Evolutionary conservation across 371 early-diverging fungal species (phyloP).

Genomic region (Mortierella sp.): DNA sequence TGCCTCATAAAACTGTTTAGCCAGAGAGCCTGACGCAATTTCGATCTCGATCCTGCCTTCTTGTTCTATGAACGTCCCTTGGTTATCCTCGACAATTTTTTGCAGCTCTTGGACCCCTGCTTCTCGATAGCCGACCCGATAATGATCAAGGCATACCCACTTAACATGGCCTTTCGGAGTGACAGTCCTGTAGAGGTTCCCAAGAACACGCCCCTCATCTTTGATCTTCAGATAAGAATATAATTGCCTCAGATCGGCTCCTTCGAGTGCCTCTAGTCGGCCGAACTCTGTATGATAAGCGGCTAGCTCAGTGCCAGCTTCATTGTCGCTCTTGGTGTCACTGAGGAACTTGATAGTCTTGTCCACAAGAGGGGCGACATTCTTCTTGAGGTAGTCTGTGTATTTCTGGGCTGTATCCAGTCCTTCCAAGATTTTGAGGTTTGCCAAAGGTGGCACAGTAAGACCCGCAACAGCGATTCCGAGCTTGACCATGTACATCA

Average conservation of each 20-base stretch:
- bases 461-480: conserved; percentile 8
- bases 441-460: not conserved
- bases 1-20: too few species aligned
- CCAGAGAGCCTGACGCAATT: too few species aligned
- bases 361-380: not conserved
- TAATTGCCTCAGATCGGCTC: conserved; percentile 1
- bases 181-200: conserved; percentile 4
- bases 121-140: too few species aligned
- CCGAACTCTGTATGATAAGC: too few species aligned
- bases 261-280: not conserved
- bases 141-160: conserved; percentile 6
- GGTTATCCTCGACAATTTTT: too few species aligned
- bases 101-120: too few species aligned
- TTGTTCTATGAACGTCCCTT: too few species aligned
- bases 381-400: not conserved
- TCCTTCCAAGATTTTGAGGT: not conserved
- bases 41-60: too few species aligned
- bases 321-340: too few species aligned
- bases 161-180: not conserved
- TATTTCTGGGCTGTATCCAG: not conserved
- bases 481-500: conserved; percentile 1
- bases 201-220: not conserved
- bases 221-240: too few species aligned
- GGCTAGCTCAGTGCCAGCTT: too few species aligned
- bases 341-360: not conserved